Conservation (phyloP, 2,329 filamentous ascomycete species). For the Penicillium nordicum region DNA sequence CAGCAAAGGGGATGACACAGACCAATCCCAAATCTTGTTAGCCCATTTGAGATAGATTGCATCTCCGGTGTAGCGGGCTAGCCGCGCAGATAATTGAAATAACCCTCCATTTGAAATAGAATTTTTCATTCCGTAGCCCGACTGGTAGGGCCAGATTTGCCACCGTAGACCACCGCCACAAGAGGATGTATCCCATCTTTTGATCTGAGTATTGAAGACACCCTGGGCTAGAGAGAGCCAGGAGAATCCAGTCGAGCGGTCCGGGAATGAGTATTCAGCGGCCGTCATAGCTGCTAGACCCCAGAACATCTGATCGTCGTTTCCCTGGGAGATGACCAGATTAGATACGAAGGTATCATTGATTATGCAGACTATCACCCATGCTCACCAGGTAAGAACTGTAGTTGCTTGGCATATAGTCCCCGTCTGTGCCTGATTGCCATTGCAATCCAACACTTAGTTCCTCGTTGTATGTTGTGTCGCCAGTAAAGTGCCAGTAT, state of each 20-base stretch:
- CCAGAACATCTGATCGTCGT: constrained; percentile 18
- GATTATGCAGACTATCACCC: background rate
- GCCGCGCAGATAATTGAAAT: constrained; percentile 13
- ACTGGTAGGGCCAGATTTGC: constrained; percentile 12
- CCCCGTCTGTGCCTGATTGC: constrained; percentile 8
- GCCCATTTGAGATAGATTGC: constrained; percentile 13
- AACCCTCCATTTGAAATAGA: constrained; percentile 13
- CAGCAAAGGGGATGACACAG: constrained; percentile 3
- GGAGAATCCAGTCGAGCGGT: constrained; percentile 1
- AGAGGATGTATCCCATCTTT: constrained; percentile 10
- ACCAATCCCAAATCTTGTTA: constrained; percentile 18
- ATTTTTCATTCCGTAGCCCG: constrained; percentile 13
- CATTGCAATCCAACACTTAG: constrained; percentile 13
- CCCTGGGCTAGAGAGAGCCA: constrained; percentile 12
- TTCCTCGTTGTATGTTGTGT: constrained; percentile 12
- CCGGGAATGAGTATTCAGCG: constrained; percentile 4
- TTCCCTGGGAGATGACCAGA: background rate
- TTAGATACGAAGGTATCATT: background rate
- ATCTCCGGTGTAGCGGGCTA: constrained; percentile 11
- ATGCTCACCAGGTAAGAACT: constrained; percentile 11
- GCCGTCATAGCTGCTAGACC: constrained; percentile 16
- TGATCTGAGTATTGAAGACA: constrained; percentile 11
- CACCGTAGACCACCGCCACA: constrained; percentile 16
- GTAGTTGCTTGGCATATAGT: constrained; percentile 15
- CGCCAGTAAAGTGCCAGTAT: constrained; percentile 14